Conservation (phyloP, 192 early-diverging fungal genomes). For the Gamsiella multidivaricata region DNA sequence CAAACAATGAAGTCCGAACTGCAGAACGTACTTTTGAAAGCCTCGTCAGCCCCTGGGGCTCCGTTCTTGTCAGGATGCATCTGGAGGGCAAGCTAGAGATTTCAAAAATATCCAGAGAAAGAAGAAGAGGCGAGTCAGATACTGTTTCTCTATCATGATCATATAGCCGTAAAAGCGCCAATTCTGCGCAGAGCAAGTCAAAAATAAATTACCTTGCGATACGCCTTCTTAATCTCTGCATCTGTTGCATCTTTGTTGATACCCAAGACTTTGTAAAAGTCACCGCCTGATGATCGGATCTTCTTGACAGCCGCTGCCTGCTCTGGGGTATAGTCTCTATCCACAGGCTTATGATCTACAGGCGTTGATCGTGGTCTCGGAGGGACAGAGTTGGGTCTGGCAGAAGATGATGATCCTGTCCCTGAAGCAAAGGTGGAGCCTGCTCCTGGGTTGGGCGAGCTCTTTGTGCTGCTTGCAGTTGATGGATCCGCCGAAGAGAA, state of each 20-base stretch:
- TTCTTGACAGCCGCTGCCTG: conserved; percentile 82
- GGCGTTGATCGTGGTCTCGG: conserved; percentile 29
- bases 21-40: conserved; percentile 82
- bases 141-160: neutral
- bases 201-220: conserved; percentile 78
- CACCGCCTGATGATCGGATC: conserved; percentile 77
- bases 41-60: conserved; percentile 95
- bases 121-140: neutral
- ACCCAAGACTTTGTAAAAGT: conserved; percentile 88
- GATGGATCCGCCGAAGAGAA: conserved; percentile 25
- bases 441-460: conserved; percentile 26
- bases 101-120: conserved; percentile 4
- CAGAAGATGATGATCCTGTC: conserved; percentile 11
- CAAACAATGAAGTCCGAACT: neutral
- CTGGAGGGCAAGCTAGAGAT: conserved; percentile 81
- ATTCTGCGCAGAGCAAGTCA: too few relatives aligned
- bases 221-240: conserved; percentile 91
- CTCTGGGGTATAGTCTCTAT: conserved; percentile 78
- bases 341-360: conserved; percentile 45
- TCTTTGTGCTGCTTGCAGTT: conserved; percentile 38
- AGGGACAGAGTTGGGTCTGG: conserved; percentile 27
- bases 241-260: conserved; percentile 82
- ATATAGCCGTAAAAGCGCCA: neutral
- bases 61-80: conserved; percentile 98
- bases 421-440: conserved; percentile 2